Conservation (phyloP, 495 filamentous ascomycete genomes). For the Umbilicaria muhlenbergii region DNA sequence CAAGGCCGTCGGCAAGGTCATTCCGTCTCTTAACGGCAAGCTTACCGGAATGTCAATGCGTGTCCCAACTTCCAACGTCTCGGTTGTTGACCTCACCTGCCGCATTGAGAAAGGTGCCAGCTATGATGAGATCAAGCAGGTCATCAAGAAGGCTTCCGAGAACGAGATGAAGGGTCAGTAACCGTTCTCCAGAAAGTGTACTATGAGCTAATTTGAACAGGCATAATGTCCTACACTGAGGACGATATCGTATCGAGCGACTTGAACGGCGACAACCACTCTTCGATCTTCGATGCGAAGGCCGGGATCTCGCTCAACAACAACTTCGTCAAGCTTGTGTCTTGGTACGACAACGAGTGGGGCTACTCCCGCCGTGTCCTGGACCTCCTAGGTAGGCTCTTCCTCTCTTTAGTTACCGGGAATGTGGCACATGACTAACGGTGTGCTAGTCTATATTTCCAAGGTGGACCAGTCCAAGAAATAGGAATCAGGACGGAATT, state of each 20-base stretch:
- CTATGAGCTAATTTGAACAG: constrained; percentile 30
- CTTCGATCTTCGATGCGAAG: constrained; percentile 99
- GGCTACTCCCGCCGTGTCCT: constrained; percentile 98
- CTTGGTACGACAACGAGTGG: constrained; percentile 97
- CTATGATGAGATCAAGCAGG: constrained; percentile 90
- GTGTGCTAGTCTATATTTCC: constrained; percentile 56
- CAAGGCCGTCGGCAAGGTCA: constrained; percentile 99
- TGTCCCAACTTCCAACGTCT: constrained; percentile 97
- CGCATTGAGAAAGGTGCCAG: constrained; percentile 77
- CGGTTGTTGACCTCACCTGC: constrained; percentile 92
- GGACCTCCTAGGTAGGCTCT: constrained; percentile 58
- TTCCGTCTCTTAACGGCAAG: constrained; percentile 94
- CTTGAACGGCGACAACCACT: constrained; percentile 77
- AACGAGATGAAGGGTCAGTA: constrained; percentile 69
- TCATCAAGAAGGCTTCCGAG: constrained; percentile 77
- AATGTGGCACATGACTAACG: constrained; percentile 2
- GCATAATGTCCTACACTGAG: constrained; percentile 89
- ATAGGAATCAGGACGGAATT: constrained; percentile 19
- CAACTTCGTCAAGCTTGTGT: constrained; percentile 96
- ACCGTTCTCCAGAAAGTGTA: not conserved
- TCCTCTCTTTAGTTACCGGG: not conserved
- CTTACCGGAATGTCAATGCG: constrained; percentile 99
- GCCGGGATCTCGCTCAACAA: constrained; percentile 95
- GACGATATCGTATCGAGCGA: constrained; percentile 92
- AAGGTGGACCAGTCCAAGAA: constrained; percentile 56